Conservation (phyloP, 257 asterid species). For the Mitragyna speciosa region DNA sequence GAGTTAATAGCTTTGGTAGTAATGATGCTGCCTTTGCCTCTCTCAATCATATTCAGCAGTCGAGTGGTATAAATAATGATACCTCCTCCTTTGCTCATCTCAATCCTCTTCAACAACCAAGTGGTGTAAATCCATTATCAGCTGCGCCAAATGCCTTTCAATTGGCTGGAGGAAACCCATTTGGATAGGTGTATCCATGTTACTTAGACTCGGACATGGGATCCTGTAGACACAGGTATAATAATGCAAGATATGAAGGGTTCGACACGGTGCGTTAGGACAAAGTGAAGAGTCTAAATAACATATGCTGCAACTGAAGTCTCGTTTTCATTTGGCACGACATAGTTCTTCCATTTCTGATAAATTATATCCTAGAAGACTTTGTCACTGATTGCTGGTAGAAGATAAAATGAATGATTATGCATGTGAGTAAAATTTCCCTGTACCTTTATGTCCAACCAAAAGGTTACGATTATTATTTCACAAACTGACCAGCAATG, state of each 20-base stretch:
- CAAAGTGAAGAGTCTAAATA: too few species aligned
- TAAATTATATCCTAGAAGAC: background rate
- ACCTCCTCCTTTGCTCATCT: constrained; percentile 22
- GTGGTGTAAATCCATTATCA: constrained; percentile 23
- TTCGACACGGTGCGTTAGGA: too few species aligned
- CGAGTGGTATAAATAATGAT: constrained; percentile 23
- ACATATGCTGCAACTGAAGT: background rate
- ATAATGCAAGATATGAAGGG: too few species aligned
- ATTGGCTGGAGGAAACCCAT: constrained; percentile 66
- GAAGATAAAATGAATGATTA: background rate
- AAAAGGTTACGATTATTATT: too few species aligned
- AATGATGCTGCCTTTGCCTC: constrained; percentile 53
- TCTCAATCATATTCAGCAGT: constrained; percentile 51
- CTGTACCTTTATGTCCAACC: background rate
- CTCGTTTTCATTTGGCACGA: background rate
- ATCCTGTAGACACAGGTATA: too few species aligned
- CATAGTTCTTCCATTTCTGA: constrained; percentile 5
- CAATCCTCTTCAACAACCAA: constrained; percentile 42
- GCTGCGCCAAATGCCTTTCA: constrained; percentile 33
- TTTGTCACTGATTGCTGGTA: background rate
- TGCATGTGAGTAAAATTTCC: background rate
- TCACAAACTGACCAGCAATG: background rate
- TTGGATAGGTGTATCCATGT: constrained; percentile 33
- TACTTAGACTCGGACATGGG: too few species aligned
- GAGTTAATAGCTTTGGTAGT: constrained; percentile 32